Base-by-base conservation (phyloP, 768 basidiomycete genomes). In the Auriculariales sp. region DNA sequence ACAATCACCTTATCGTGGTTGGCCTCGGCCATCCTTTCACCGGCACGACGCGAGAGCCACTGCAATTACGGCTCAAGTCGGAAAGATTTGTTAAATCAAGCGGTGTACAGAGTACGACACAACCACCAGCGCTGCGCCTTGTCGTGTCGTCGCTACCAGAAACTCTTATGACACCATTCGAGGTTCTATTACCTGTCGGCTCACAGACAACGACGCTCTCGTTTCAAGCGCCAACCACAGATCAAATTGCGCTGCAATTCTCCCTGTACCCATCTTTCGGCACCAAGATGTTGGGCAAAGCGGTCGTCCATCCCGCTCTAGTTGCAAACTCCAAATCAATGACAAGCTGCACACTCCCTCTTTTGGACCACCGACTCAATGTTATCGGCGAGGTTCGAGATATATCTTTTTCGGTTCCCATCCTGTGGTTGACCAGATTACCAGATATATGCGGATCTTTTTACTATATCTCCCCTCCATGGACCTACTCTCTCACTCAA, bases 241-340 rank as follows among this genome's bases (percentile, higher is more conserved):
- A 79, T 45, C 71, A 72, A 28, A 73, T 98, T 49, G 77, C 79
- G 1, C 66, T 99, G 58, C 88, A 95, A 62, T 89, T 98, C 61
- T 95, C 94, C 19, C 70, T 98, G 28, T 97, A 93, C 67, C 95
- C 95, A 11, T 94, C 88, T 57, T 98, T 98, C 66, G 95, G 95
- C 14, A 92, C 89, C 14, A 94, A 90, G 66, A 90, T 92, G 15
- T 88, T 99, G 53, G 95, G 94, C 11, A 79, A 91, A 55, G 93
- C 91, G 14, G 78, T 93, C 39, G 86, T 88, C 11, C 71, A 91
- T 24, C 82, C 92, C 2, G 77, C 78, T 0, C 68, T 84, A 46
- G 85, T 95, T 58, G 58, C 64, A 27, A 69, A 74, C 42, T 68
- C 80, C 42, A 69, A 69, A 53, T 74, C 72, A 68, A 55, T 69